Evolutionary conservation across 106 monocot species (phyloP).

Genomic region (Triglochin maritima): DNA sequence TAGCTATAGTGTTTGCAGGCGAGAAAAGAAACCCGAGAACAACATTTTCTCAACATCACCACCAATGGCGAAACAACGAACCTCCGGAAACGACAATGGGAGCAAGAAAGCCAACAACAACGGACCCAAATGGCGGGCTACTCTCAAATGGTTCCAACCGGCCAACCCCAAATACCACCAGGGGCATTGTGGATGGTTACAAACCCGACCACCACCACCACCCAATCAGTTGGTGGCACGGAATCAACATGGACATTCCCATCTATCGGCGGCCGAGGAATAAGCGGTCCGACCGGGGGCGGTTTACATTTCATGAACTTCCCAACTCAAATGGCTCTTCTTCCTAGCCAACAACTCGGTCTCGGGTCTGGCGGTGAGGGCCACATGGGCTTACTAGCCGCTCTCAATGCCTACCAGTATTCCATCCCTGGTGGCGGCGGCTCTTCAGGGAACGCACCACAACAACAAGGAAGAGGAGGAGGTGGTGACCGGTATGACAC

Average conservation of each 20-base stretch:
- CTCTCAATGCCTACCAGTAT: slow-evolving; percentile 41
- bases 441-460: slow-evolving; percentile 6
- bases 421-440: slow-evolving; percentile 2
- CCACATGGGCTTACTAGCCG: slow-evolving; percentile 54
- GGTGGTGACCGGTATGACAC: slow-evolving; percentile 46
- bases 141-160: slow-evolving; percentile 16
- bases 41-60: slow-evolving; percentile 6
- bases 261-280: slow-evolving; percentile 38
- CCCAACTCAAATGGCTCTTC: slow-evolving; percentile 49
- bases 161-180: slow-evolving; percentile 25
- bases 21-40: slow-evolving; percentile 7
- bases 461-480: slow-evolving; percentile 15
- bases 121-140: slow-evolving; percentile 46
- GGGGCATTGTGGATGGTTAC: slow-evolving; percentile 52
- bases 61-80: slow-evolving; percentile 26
- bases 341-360: slow-evolving; percentile 63
- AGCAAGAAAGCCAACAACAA: slow-evolving; percentile 39
- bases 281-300: slow-evolving; percentile 28
- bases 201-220: slow-evolving; percentile 36
- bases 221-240: slow-evolving; percentile 3
- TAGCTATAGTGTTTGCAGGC: not conserved
- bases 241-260: slow-evolving; percentile 40
- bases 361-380: slow-evolving; percentile 30
- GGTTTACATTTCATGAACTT: slow-evolving; percentile 87
- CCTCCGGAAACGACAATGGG: slow-evolving; percentile 57